A percentile compares a stretch with the other conserved stretches of the same genome.
phyloP scores from a whole-genome alignment of 2,329 filamentous ascomycete genomes.

The Cercospora sp. region DNA sequence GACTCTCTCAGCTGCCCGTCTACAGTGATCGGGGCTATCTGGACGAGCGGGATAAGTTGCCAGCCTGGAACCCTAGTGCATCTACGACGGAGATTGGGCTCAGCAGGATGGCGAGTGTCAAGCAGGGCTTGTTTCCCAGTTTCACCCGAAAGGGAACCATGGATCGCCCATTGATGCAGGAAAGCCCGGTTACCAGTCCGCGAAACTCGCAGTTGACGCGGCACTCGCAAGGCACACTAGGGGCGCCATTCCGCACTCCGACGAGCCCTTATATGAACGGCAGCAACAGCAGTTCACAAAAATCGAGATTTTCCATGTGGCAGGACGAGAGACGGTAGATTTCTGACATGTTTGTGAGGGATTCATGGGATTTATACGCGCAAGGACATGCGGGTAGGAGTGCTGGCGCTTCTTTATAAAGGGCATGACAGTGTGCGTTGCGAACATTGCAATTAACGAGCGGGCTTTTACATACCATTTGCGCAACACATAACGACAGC shows the following conservation, averaged over 20 bases:
- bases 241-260: neutral
- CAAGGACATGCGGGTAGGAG: neutral
- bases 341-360: neutral
- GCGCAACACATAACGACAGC: neutral
- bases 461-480: slow-evolving; percentile 9
- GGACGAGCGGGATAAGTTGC: slow-evolving; percentile 15
- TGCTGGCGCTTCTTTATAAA: neutral
- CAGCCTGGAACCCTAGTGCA: slow-evolving; percentile 17
- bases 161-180: slow-evolving; percentile 8
- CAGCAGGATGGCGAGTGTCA: slow-evolving; percentile 17
- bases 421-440: neutral
- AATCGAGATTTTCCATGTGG: slow-evolving; percentile 8
- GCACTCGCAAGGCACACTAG: slow-evolving; percentile 1
- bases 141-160: neutral
- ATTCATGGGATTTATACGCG: neutral
- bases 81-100: slow-evolving; percentile 2
- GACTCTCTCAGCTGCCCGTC: slow-evolving; percentile 9
- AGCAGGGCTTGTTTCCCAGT: neutral
- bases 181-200: slow-evolving; percentile 4
- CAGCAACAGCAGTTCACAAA: neutral
- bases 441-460: neutral
- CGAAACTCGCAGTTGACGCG: slow-evolving; percentile 8
- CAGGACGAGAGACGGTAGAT: slow-evolving; percentile 2
- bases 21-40: slow-evolving; percentile 12
- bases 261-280: slow-evolving; percentile 1